Evolutionary conservation across 176 grass and related monocot genomes (phyloP).

Genomic region (Oryza coarctata): DNA sequence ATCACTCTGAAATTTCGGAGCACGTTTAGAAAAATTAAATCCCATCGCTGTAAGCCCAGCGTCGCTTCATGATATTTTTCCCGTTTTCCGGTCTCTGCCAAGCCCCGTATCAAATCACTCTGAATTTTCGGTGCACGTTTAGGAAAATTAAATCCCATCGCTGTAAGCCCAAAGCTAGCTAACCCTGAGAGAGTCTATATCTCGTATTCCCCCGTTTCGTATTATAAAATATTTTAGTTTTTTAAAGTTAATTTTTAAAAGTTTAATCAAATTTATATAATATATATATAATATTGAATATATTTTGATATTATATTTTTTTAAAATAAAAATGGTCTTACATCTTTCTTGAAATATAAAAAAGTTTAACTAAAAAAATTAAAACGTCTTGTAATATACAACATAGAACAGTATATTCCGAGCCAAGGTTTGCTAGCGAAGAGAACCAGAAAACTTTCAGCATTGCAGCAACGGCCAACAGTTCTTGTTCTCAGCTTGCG

Average conservation of each 20-base stretch:
- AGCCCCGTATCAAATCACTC: conserved; percentile 34
- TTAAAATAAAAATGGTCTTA: too few relatives aligned
- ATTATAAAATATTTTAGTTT: too few relatives aligned
- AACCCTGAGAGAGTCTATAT: too few relatives aligned
- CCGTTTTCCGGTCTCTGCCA: conserved; percentile 42
- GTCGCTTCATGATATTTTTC: neutral
- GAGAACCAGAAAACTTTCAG: neutral
- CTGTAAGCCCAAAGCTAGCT: neutral
- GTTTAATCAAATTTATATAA: too few relatives aligned
- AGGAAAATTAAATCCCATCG: neutral
- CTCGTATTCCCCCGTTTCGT: too few relatives aligned
- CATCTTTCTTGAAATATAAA: too few relatives aligned
- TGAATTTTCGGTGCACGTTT: conserved; percentile 22
- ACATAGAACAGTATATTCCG: neutral
- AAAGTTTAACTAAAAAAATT: too few relatives aligned
- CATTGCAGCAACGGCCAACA: neutral
- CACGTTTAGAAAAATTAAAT: neutral
- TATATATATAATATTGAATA: too few relatives aligned
- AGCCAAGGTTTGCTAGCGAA: neutral
- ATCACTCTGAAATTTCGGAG: conserved; percentile 36
- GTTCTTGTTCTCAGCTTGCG: neutral
- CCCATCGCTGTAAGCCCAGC: neutral
- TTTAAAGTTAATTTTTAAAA: too few relatives aligned
- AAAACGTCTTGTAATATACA: neutral
- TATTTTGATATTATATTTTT: too few relatives aligned